phyloP scores from a whole-genome alignment of 768 basidiomycete genomes.

The Rhodotorula graminis region DNA sequence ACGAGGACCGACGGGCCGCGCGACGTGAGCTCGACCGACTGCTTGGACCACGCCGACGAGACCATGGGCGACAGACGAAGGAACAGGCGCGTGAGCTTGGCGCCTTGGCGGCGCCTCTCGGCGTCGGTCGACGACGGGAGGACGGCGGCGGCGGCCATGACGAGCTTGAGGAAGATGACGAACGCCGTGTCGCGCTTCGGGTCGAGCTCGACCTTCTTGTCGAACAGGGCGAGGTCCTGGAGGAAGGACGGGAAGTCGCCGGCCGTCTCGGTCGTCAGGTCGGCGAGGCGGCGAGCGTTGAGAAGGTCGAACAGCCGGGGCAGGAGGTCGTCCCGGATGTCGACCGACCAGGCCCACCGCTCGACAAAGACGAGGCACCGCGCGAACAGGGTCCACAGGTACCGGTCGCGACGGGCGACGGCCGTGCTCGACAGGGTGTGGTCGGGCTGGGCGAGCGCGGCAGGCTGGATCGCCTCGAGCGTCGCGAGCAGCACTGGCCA shows the following conservation, averaged over 20 bases:
- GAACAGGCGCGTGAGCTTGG: conserved; percentile 62
- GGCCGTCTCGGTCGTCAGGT: conserved; percentile 58
- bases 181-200: conserved; percentile 63
- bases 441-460: conserved; percentile 51
- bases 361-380: conserved; percentile 69
- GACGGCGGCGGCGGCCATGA: conserved; percentile 59
- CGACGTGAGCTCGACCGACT: conserved; percentile 42
- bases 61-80: conserved; percentile 68
- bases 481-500: conserved; percentile 66
- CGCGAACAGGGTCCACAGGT: conserved; percentile 62
- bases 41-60: conserved; percentile 61
- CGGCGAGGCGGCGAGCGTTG: conserved; percentile 67
- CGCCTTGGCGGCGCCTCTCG: conserved; percentile 45
- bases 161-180: conserved; percentile 72
- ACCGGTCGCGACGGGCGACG: conserved; percentile 61
- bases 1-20: conserved; percentile 63
- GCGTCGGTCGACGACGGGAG: conserved; percentile 39
- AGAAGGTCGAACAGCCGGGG: conserved; percentile 67
- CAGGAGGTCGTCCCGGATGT: conserved; percentile 58
- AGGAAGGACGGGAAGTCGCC: conserved; percentile 57
- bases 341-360: conserved; percentile 71
- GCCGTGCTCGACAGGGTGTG: conserved; percentile 45
- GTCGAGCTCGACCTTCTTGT: conserved; percentile 47
- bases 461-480: conserved; percentile 59
- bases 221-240: conserved; percentile 56